Evolutionary conservation across 108 stramenopile species (phyloP).

Genomic region (Stephanodiscus triporus): DNA sequence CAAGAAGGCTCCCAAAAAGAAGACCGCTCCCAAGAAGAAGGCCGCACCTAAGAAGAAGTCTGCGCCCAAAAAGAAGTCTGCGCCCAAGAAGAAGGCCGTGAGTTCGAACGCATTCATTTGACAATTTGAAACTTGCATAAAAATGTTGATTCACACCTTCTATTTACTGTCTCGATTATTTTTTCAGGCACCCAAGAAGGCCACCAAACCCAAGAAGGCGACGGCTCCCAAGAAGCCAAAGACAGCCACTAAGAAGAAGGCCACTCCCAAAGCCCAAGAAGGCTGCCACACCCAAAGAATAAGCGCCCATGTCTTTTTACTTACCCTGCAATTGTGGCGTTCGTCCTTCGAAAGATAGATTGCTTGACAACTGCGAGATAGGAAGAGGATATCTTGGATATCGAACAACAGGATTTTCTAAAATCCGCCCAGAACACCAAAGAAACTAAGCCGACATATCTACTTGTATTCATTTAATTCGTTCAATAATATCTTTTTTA

Average conservation of each 20-base stretch:
- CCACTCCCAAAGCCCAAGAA: constrained; percentile 12
- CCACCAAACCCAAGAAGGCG: constrained; percentile 26
- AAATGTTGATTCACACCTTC: no score
- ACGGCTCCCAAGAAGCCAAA: constrained; percentile 35
- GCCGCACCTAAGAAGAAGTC: no score
- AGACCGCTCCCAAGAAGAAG: no score
- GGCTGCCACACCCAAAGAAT: neutral
- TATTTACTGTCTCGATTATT: neutral
- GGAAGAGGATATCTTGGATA: neutral
- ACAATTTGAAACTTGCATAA: no score
- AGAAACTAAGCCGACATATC: no score
- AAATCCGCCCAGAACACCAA: constrained; percentile 9
- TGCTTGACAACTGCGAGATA: neutral
- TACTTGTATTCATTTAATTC: no score
- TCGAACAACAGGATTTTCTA: constrained; percentile 15
- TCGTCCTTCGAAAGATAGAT: neutral
- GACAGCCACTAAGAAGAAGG: constrained; percentile 8
- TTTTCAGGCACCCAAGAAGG: constrained; percentile 31
- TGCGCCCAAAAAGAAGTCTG: no score
- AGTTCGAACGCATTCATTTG: neutral
- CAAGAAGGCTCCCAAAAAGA: constrained; percentile 45
- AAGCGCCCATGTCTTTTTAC: neutral
- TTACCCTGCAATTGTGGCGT: no score
- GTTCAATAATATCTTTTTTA: no score
- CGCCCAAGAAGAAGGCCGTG: no score